Conservation (phyloP, 352 stramenopile species). For the Phytopythium aichiense region DNA sequence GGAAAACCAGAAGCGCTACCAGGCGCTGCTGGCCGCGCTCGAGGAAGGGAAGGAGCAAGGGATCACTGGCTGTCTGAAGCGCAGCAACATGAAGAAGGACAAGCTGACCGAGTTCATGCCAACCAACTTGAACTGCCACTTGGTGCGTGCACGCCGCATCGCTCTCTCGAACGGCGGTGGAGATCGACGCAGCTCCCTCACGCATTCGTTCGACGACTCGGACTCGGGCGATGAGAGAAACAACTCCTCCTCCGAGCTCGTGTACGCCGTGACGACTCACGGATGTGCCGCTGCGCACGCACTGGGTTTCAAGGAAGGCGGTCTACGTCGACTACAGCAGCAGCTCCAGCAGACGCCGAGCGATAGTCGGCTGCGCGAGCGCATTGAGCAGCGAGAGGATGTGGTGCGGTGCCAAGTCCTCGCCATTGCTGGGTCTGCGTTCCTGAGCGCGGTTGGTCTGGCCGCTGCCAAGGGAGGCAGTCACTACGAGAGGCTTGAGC, state of each 20-base stretch:
- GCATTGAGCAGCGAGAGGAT: constrained; percentile 78
- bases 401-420: constrained; percentile 76
- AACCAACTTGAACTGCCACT: constrained; percentile 81
- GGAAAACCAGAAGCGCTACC: constrained; percentile 67
- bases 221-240: constrained; percentile 27
- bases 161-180: constrained; percentile 30
- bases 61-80: constrained; percentile 80
- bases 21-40: constrained; percentile 56
- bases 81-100: constrained; percentile 86
- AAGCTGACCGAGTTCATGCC: constrained; percentile 82
- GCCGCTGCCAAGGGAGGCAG: constrained; percentile 48
- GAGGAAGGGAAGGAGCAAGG: constrained; percentile 77
- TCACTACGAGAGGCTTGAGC: constrained; percentile 51
- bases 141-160: constrained; percentile 63
- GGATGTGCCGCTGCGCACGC: constrained; percentile 74
- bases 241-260: constrained; percentile 26
- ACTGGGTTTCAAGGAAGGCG: constrained; percentile 83
- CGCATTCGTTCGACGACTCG: constrained; percentile 32
- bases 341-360: constrained; percentile 36
- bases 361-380: constrained; percentile 46
- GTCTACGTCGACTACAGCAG: constrained; percentile 55
- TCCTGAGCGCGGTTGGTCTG: constrained; percentile 66
- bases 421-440: constrained; percentile 63
- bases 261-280: constrained; percentile 76
- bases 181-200: constrained; percentile 21